Evolutionary conservation across 768 basidiomycete species (phyloP).

Genomic region (Phlebiopsis flavidoalba): DNA sequence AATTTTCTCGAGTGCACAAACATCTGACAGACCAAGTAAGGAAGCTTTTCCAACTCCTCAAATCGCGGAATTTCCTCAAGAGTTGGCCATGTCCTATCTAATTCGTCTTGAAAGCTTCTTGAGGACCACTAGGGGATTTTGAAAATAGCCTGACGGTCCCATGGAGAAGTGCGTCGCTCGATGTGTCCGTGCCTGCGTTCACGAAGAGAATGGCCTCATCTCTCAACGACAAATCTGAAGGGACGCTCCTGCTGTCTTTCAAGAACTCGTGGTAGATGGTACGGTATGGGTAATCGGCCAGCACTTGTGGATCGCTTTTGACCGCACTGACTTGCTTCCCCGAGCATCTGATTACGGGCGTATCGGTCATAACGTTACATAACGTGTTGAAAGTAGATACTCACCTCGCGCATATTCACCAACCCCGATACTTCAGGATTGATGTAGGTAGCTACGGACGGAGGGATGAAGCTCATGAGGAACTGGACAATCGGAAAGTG

Average conservation of each 20-base stretch:
- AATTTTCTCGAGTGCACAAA: background rate
- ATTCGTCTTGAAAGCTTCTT: constrained; percentile 26
- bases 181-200: constrained; percentile 42
- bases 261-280: constrained; percentile 33
- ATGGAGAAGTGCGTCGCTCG: constrained; percentile 34
- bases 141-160: constrained; percentile 32
- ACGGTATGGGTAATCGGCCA: constrained; percentile 26
- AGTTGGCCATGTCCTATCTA: constrained; percentile 38
- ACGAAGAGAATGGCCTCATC: constrained; percentile 23
- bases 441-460: background rate
- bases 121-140: constrained; percentile 26
- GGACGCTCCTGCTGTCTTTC: background rate
- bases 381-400: background rate
- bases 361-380: background rate
- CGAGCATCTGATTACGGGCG: constrained; percentile 6
- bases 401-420: background rate
- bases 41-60: constrained; percentile 38
- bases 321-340: constrained; percentile 18
- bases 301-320: constrained; percentile 18
- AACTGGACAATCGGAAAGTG: constrained; percentile 4
- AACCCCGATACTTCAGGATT: background rate
- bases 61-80: constrained; percentile 21
- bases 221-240: background rate
- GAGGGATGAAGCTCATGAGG: background rate
- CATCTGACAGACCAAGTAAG: constrained; percentile 36